Conservation (phyloP, 345 rosid species). For the Citrus unshiu region DNA sequence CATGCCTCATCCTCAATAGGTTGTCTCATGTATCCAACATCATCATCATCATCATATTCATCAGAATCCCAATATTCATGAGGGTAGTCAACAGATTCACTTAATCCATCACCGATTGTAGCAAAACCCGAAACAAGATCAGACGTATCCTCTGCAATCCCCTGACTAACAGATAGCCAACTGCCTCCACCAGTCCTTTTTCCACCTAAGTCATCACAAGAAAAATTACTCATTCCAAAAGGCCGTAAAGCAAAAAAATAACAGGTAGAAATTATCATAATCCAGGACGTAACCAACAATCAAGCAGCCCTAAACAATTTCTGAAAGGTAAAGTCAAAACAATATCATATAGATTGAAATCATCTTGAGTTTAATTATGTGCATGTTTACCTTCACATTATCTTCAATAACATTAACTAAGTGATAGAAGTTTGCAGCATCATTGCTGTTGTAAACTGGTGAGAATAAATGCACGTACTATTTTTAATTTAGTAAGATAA, state of each 20-base stretch:
- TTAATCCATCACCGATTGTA: constrained; percentile 90
- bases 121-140: constrained; percentile 99
- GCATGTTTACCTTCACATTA: background rate
- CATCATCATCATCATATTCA: constrained; percentile 96
- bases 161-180: constrained; percentile 98
- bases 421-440: background rate
- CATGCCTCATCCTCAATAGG: constrained; percentile 98
- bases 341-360: background rate
- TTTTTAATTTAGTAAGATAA: background rate
- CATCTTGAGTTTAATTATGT: background rate
- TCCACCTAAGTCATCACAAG: constrained; percentile 52
- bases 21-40: constrained; percentile 95
- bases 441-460: background rate
- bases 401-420: background rate
- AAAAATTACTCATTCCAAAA: constrained; percentile 11
- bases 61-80: constrained; percentile 99
- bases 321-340: background rate
- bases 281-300: background rate
- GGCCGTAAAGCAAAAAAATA: background rate
- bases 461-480: background rate
- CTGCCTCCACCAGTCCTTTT: constrained; percentile 82
- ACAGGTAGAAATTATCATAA: background rate
- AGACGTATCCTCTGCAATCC: constrained; percentile 93
- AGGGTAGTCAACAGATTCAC: constrained; percentile 87
- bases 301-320: background rate